Percentiles rank a stretch among this genome's conserved stretches.
Conservation (phyloP, 2,329 filamentous ascomycete genomes). For the Madurella mycetomatis region DNA sequence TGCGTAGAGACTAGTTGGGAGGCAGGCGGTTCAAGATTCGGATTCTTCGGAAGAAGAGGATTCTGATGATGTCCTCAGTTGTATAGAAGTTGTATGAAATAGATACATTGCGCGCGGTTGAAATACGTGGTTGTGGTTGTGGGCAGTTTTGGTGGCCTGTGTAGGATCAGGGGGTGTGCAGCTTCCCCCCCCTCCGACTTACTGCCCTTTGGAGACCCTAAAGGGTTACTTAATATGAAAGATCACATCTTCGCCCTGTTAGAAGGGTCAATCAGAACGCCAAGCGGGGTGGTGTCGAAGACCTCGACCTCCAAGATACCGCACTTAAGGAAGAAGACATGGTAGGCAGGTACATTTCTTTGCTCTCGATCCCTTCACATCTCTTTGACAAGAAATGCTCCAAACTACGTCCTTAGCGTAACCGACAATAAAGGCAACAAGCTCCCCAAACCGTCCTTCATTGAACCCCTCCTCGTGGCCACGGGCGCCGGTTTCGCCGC, state of each 20-base stretch:
- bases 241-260: constrained; percentile 35
- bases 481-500: constrained; percentile 20
- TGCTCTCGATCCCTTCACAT: constrained; percentile 18
- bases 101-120: no score
- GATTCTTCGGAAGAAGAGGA: no score
- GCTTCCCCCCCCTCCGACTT: no score
- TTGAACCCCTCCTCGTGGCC: constrained; percentile 11
- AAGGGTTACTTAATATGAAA: constrained; percentile 35
- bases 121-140: no score
- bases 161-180: no score
- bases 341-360: constrained; percentile 26
- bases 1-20: no score
- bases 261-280: constrained; percentile 1
- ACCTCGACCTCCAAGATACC: constrained; percentile 19
- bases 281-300: constrained; percentile 30
- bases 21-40: no score
- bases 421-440: constrained; percentile 11
- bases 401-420: constrained; percentile 13
- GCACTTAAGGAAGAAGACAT: constrained; percentile 32
- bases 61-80: no score
- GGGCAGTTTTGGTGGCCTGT: no score
- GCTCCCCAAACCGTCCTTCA: background rate
- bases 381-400: constrained; percentile 14
- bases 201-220: constrained; percentile 56
- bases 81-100: no score